These are phyloP conservation scores for Amylostereum areolatum DNA, from an alignment of 1,284 basidiomycete genomes.

Conservation along the genomic window DNA sequence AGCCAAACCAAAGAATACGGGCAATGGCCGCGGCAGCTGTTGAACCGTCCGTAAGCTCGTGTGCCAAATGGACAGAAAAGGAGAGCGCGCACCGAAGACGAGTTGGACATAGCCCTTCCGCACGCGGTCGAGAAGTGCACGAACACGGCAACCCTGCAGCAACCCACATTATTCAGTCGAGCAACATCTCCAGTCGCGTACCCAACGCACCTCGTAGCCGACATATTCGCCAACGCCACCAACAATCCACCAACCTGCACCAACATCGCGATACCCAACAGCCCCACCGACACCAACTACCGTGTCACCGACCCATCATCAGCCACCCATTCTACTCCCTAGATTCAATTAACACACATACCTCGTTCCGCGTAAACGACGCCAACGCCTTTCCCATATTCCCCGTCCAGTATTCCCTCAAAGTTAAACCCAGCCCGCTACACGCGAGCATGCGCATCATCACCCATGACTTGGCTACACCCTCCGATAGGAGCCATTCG, in stretches of 20 bases:
- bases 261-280: slow-evolving; percentile 36
- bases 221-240: slow-evolving; percentile 58
- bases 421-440: slow-evolving; percentile 51
- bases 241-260: slow-evolving; percentile 57
- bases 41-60: not conserved
- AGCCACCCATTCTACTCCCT: too few species aligned
- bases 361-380: not conserved
- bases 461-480: slow-evolving; percentile 70
- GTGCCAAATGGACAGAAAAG: slow-evolving; percentile 37
- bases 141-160: slow-evolving; percentile 55
- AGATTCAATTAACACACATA: too few species aligned
- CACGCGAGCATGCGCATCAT: slow-evolving; percentile 63
- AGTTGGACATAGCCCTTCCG: slow-evolving; percentile 45
- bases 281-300: too few species aligned
- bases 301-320: too few species aligned
- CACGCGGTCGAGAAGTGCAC: slow-evolving; percentile 62
- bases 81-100: slow-evolving; percentile 43
- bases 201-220: slow-evolving; percentile 51
- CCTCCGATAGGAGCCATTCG: slow-evolving; percentile 55
- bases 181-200: not conserved
- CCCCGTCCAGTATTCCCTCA: slow-evolving; percentile 51
- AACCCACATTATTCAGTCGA: too few species aligned
- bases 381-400: slow-evolving; percentile 34
- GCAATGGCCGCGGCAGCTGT: slow-evolving; percentile 6
- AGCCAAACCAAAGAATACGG: slow-evolving; percentile 5